Base-by-base conservation (phyloP, 306 rosid species). In the Hippophae tibetana region DNA sequence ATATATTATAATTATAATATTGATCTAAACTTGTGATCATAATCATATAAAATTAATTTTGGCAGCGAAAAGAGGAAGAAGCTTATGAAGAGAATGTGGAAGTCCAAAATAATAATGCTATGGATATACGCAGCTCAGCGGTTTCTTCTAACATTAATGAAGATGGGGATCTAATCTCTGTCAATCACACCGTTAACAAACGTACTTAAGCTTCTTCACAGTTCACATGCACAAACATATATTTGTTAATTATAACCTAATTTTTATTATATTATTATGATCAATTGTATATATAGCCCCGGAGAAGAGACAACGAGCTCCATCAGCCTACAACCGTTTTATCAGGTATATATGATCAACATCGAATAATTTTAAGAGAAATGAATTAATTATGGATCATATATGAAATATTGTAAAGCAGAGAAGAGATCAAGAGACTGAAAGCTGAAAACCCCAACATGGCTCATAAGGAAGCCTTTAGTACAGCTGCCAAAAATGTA, bases 391-490 rank as follows among this genome's bases (percentile, higher is more conserved):
- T 31, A 2, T 31, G 38, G 5, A 31, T 31, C 5, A 31, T 31
- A 31, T 31, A 31, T 31, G 38, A 31, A 18, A 31, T 31, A 49
- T 3, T 74, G 68, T 66, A 13, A 63, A 79, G 64, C 81, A 92
- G 96, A 72, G 89, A 85, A 56, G 98, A 90, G 86, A 87, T 90
- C 61, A 84, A 71, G 60, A 87, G 98, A 82, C 95, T 90, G n/a
- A 90, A 90, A 77, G 74, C 86, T 65, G 84, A 76, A 51, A 74
- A 90, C 56, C 98, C 98, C 52, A 77, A 70, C 56, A 87, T 90
- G 96, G 81, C 92, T 52, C 98, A 90, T 75, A 90, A 90, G 74
- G 92, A 85, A 72, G 96, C 98, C 49, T 90, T 90, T 76, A 87
- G 94, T 52, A 76, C 96, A 10, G 95, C 98, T 70, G 86, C 98